phyloP scores from a whole-genome alignment of 139 green algal species.

The Coelastrella sp. region DNA sequence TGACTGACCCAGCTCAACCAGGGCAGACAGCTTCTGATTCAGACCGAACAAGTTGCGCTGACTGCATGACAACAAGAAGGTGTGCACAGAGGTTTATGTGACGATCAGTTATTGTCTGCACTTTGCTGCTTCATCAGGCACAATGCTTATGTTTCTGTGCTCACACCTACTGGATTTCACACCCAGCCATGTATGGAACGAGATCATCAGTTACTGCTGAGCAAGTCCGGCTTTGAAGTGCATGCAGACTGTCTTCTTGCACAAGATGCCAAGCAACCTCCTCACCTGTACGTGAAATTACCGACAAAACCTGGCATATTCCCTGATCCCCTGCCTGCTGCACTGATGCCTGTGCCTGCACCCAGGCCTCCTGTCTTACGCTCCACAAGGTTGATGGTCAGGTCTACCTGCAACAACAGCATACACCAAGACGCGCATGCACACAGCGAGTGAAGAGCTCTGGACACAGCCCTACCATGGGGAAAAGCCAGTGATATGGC shows the following conservation, averaged over 20 bases:
- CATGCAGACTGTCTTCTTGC: background rate
- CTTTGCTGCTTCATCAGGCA: too few relatives aligned
- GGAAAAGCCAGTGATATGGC: too few relatives aligned
- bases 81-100: too few relatives aligned
- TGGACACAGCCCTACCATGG: too few relatives aligned
- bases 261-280: background rate
- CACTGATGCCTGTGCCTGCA: conserved; percentile 86
- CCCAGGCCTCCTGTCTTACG: conserved; percentile 89
- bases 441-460: too few relatives aligned
- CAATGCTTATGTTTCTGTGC: too few relatives aligned
- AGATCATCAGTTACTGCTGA: too few relatives aligned
- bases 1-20: conserved; percentile 73
- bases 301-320: conserved; percentile 87
- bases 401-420: conserved; percentile 82
- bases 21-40: conserved; percentile 89
- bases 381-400: conserved; percentile 90
- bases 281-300: conserved; percentile 79
- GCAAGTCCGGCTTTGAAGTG: too few relatives aligned
- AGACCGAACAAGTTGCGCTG: conserved; percentile 93
- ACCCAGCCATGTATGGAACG: too few relatives aligned
- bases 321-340: conserved; percentile 69
- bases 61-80: background rate
- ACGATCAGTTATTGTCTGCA: too few relatives aligned
- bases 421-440: background rate
- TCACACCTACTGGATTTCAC: too few relatives aligned